A percentile compares a stretch with the other conserved stretches of the same genome.
Evolutionary conservation across 805 yeast genomes (phyloP).

Genomic region (Candida khao-thaluensis): DNA sequence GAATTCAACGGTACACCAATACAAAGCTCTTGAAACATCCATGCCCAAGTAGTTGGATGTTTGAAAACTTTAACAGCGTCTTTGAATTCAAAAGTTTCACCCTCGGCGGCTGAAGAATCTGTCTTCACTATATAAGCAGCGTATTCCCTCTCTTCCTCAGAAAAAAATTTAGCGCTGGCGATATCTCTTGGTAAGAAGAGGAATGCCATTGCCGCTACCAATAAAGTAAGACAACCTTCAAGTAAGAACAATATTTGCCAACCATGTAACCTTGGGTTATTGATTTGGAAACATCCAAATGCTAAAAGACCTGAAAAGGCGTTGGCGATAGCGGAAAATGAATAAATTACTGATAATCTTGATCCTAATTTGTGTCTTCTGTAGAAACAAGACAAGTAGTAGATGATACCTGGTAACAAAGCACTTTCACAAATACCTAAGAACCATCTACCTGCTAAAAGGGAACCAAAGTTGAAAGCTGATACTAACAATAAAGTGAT

Average conservation of each 20-base stretch:
- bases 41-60: conserved; percentile 44
- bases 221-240: conserved; percentile 44
- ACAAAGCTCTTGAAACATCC: conserved; percentile 45
- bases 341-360: conserved; percentile 35
- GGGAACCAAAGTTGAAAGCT: conserved; percentile 39
- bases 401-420: conserved; percentile 40
- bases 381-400: conserved; percentile 36
- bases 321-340: conserved; percentile 34
- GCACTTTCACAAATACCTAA: conserved; percentile 39
- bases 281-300: conserved; percentile 38
- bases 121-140: conserved; percentile 40
- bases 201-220: conserved; percentile 31
- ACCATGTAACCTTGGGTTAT: conserved; percentile 35
- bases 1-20: conserved; percentile 51
- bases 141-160: conserved; percentile 39
- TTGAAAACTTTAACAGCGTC: conserved; percentile 45
- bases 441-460: conserved; percentile 36
- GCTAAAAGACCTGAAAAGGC: conserved; percentile 40
- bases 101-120: conserved; percentile 45
- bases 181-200: conserved; percentile 38
- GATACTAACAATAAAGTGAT: conserved; percentile 35
- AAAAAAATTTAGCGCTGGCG: conserved; percentile 34
- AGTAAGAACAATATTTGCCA: conserved; percentile 50
- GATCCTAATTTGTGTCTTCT: conserved; percentile 38
- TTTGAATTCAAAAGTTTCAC: conserved; percentile 32